Conservation (phyloP, 2,329 filamentous ascomycete species). For the Alternaria consortialis region DNA sequence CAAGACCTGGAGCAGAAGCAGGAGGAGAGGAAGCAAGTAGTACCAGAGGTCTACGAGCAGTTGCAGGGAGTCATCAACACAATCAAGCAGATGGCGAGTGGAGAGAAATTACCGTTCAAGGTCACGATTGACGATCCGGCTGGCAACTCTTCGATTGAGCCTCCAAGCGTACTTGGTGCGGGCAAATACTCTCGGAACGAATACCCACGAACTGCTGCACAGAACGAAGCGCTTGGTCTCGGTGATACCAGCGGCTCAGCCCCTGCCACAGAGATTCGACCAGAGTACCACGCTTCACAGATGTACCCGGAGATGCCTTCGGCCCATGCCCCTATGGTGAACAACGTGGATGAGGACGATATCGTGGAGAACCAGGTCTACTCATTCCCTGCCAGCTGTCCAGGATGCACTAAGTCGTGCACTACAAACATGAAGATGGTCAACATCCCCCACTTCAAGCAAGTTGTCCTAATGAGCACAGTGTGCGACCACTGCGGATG, state of each 20-base stretch:
- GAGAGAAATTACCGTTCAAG: constrained; percentile 85
- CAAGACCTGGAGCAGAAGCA: constrained; percentile 85
- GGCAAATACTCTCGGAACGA: constrained; percentile 90
- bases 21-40: constrained; percentile 77
- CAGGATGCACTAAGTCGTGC: constrained; percentile 86
- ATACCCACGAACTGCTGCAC: constrained; percentile 81
- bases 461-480: constrained; percentile 95
- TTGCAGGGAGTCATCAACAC: constrained; percentile 78
- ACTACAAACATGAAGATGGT: constrained; percentile 99
- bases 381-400: constrained; percentile 89
- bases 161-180: constrained; percentile 76
- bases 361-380: constrained; percentile 94
- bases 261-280: constrained; percentile 64
- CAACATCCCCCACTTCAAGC: constrained; percentile 96
- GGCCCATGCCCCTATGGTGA: constrained; percentile 44
- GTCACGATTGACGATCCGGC: constrained; percentile 88
- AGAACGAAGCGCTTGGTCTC: constrained; percentile 87
- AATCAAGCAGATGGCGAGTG: constrained; percentile 78
- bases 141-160: constrained; percentile 96
- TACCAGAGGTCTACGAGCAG: constrained; percentile 81
- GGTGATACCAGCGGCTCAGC: constrained; percentile 59
- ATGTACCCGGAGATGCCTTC: constrained; percentile 56
- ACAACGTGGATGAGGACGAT: constrained; percentile 67
- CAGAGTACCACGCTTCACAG: constrained; percentile 60
- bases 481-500: constrained; percentile 89